Conservation (phyloP, 2,329 filamentous ascomycete species). For the Cladosporium phlei region DNA sequence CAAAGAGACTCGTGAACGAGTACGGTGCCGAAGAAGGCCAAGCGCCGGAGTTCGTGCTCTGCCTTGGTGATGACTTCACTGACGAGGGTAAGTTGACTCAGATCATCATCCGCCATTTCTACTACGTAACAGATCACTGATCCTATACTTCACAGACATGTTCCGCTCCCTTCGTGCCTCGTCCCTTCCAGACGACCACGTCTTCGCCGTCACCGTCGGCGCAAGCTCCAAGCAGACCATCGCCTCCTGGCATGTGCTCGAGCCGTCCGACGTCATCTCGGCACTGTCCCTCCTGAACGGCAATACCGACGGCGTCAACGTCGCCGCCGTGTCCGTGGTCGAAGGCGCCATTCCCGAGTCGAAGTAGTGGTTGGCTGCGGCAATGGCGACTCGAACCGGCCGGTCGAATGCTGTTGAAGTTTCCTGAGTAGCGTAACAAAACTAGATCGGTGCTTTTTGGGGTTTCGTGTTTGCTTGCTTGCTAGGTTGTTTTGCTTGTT, state of each 20-base stretch:
- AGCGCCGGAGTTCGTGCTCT: constrained; percentile 79
- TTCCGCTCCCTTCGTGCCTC: constrained; percentile 71
- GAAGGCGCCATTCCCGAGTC: constrained; percentile 26
- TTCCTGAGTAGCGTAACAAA: no score
- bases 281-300: constrained; percentile 33
- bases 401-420: no score
- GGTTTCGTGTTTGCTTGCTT: no score
- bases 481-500: no score
- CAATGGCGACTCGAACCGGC: no score
- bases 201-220: constrained; percentile 89
- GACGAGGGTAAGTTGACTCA: constrained; percentile 73
- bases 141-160: constrained; percentile 50
- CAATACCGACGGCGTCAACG: constrained; percentile 26
- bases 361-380: no score
- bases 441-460: no score
- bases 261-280: constrained; percentile 77
- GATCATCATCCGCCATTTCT: background rate
- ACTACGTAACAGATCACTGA: constrained; percentile 21
- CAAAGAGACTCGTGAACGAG: constrained; percentile 70
- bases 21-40: constrained; percentile 57
- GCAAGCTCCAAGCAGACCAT: constrained; percentile 87
- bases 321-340: constrained; percentile 27
- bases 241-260: constrained; percentile 83
- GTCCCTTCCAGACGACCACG: constrained; percentile 56
- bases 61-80: constrained; percentile 91